Evolutionary conservation across 2,329 filamentous ascomycete genomes (phyloP), one percentile per base, ranked within the genome.

Genomic region (Apiospora arundinis): DNA sequence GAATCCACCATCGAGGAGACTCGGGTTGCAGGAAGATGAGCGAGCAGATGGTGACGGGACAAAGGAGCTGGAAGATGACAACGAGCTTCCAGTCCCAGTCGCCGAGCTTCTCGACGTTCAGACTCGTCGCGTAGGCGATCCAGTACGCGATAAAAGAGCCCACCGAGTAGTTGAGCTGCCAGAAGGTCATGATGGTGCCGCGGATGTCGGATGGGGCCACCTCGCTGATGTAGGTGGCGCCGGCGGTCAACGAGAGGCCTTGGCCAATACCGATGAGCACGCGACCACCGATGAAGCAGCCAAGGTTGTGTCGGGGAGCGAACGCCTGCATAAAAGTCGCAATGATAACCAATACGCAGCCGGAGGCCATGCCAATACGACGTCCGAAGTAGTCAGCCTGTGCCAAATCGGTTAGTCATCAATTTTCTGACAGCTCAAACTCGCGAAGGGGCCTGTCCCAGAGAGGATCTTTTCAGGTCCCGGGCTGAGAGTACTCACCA

Each of bases 31-130:
- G 91, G 52, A 90, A 91, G 18, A 93, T 83, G 46, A 91, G 85
- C 4, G 81, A 74, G 28, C 92, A 82, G 79, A 93, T 91, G 72
- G 92, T 76, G 68, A 86, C 74, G 1, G 92, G 92, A 32, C 92
- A 86, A n/a, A 93, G 80, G 67, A 92, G 84, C 81, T 93, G 92
- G 84, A 93, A 93, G 73, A 93, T 90, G 73, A 93, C 88, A 18
- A 93, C 90, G 83, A 92, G 88, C 76, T 88, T 89, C 91, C 91
- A 93, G 80, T 93, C 91, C 92, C 91, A 93, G 75, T 93, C 84
- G 49, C 91, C 91, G 6, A 93, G 86, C 56, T 75, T 82, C 56
- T 82, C 75, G 60, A 83, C 82, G 80, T 92, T 82, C 76, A 89
- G 84, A 46, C 85, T 85, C 78, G 89, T 89, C 21, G 87, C 91